phyloP scores from a whole-genome alignment of 2,329 filamentous ascomycete genomes.

The Grosmannia clavigera region DNA sequence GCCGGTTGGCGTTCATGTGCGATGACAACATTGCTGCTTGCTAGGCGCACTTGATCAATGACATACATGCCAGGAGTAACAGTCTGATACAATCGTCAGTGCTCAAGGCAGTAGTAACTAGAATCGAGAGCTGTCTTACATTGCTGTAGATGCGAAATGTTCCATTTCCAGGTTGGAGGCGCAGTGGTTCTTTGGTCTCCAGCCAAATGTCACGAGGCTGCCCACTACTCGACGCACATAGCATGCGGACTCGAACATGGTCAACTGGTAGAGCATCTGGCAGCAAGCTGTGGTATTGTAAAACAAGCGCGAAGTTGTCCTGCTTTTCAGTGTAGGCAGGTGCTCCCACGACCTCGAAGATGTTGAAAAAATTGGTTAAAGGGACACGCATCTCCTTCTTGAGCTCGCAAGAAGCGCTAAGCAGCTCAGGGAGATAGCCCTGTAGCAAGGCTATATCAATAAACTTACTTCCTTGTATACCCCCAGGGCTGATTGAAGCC shows the following conservation, averaged over 20 bases:
- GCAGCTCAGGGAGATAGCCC: slow-evolving; percentile 35
- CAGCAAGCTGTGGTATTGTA: slow-evolving; percentile 61
- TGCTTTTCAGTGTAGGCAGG: slow-evolving; percentile 56
- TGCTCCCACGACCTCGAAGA: slow-evolving; percentile 53
- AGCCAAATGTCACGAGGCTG: slow-evolving; percentile 41
- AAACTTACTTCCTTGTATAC: background rate
- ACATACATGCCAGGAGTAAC: slow-evolving; percentile 62
- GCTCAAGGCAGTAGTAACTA: background rate
- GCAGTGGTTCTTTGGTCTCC: slow-evolving; percentile 21
- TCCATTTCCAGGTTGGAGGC: slow-evolving; percentile 42
- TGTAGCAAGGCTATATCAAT: slow-evolving; percentile 27
- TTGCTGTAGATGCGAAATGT: slow-evolving; percentile 31
- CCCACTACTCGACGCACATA: slow-evolving; percentile 35
- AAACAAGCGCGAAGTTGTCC: slow-evolving; percentile 61
- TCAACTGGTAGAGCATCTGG: slow-evolving; percentile 58
- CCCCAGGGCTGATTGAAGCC: slow-evolving; percentile 20
- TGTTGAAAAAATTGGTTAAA: slow-evolving; percentile 61
- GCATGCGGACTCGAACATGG: slow-evolving; percentile 50
- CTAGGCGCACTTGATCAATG: slow-evolving; percentile 58
- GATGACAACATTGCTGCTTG: slow-evolving; percentile 50
- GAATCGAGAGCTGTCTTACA: slow-evolving; percentile 22
- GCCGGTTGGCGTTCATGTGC: slow-evolving; percentile 40
- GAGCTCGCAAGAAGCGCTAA: slow-evolving; percentile 31
- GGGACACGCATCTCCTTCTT: slow-evolving; percentile 52
- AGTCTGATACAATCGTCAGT: slow-evolving; percentile 26